Evolutionary conservation across 169 alveolate genomes (phyloP).

Genomic region (Hammondia hammondi): DNA sequence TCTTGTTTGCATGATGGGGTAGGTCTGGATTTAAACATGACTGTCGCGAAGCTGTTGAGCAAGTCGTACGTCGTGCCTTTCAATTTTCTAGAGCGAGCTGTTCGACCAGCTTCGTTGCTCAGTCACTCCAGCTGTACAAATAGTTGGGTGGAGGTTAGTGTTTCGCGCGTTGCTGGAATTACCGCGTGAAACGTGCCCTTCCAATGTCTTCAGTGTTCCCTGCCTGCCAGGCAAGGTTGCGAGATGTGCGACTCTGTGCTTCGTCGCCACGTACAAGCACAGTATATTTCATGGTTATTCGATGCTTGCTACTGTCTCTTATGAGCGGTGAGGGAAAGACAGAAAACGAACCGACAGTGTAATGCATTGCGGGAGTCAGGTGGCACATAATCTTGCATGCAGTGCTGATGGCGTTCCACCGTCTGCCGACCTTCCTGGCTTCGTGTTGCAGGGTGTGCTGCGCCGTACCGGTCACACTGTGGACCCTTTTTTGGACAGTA

Average conservation of each 20-base stretch:
- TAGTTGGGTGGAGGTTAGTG: no score
- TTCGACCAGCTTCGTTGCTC: background rate
- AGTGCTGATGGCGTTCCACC: no score
- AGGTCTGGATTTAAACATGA: background rate
- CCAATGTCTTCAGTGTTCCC: no score
- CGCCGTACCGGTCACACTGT: constrained; percentile 64
- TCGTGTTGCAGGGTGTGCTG: constrained; percentile 67
- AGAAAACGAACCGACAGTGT: no score
- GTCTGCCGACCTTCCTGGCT: no score
- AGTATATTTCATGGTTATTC: background rate
- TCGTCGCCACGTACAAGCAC: background rate
- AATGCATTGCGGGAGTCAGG: no score
- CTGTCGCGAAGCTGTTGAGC: background rate
- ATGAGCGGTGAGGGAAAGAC: background rate
- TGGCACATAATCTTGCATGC: no score
- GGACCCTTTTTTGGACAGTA: constrained; percentile 77
- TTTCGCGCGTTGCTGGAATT: no score
- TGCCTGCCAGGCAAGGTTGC: no score
- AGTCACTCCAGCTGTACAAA: background rate
- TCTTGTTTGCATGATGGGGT: constrained; percentile 80
- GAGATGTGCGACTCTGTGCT: background rate
- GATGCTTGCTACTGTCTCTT: background rate
- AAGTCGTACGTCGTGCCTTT: background rate
- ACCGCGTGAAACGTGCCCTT: no score
- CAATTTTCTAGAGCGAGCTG: background rate